Conservation (phyloP, 2,329 filamentous ascomycete species). For the Colletotrichum abscissum region DNA sequence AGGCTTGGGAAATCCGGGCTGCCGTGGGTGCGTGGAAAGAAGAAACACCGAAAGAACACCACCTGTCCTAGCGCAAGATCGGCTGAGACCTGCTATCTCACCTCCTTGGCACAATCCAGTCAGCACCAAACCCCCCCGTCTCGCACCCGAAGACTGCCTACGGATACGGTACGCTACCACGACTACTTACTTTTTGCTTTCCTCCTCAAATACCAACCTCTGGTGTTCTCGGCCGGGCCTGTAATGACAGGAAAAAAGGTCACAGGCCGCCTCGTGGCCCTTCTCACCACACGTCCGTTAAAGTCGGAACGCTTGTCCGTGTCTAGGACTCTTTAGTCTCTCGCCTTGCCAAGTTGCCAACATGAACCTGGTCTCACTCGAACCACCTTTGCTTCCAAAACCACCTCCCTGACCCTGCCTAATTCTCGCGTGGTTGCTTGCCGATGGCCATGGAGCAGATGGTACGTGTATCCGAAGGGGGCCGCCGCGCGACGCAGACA, state of each 20-base stretch:
- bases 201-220: not conserved
- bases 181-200: not conserved
- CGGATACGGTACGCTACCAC: too few relatives aligned
- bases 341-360: not conserved
- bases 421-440: not conserved
- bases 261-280: not conserved
- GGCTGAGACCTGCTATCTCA: constrained; percentile 43
- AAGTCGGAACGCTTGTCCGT: too few relatives aligned
- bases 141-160: too few relatives aligned
- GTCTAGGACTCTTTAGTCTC: too few relatives aligned
- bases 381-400: not conserved
- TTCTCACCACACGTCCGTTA: not conserved
- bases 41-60: not conserved
- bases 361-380: not conserved
- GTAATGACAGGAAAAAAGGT: not conserved
- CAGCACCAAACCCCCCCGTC: too few relatives aligned
- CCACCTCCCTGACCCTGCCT: not conserved
- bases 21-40: not conserved
- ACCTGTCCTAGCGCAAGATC: constrained; percentile 40
- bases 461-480: not conserved
- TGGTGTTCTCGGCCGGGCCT: constrained; percentile 1
- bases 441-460: not conserved
- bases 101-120: not conserved
- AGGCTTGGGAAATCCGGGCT: not conserved
- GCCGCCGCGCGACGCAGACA: too few relatives aligned